These are phyloP conservation scores for Boletus vinaceobasis DNA, from an alignment of 768 basidiomycete genomes.

Conservation along the genomic window DNA sequence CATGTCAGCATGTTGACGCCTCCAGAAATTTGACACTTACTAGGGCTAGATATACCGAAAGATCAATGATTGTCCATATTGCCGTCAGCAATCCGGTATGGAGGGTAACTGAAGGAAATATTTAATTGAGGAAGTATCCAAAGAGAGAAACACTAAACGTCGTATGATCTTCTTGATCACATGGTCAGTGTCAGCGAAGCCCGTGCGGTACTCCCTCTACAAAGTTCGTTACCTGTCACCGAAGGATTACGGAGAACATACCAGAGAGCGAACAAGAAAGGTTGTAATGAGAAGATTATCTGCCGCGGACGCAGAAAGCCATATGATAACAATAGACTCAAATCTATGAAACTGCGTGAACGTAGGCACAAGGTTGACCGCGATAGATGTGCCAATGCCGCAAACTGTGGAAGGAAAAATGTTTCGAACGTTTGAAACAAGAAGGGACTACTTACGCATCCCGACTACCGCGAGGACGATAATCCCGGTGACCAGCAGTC, in stretches of 20 bases:
- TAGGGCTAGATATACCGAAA: conserved; percentile 27
- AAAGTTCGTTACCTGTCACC: not conserved
- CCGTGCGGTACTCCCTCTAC: conserved; percentile 37
- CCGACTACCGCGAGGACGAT: conserved; percentile 15
- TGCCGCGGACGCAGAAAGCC: conserved; percentile 44
- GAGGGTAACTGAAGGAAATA: conserved; percentile 31
- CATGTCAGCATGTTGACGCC: not conserved
- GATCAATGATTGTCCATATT: conserved; percentile 33
- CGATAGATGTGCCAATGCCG: conserved; percentile 32
- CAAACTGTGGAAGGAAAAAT: conserved; percentile 18
- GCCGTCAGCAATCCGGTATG: conserved; percentile 41
- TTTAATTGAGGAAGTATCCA: not conserved
- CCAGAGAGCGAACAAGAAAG: conserved; percentile 41
- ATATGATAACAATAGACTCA: conserved; percentile 32
- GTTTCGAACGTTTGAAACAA: not conserved
- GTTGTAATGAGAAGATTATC: conserved; percentile 48
- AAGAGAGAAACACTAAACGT: conserved; percentile 11
- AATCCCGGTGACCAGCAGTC: conserved; percentile 10
- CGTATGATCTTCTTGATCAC: conserved; percentile 36
- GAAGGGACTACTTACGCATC: conserved; percentile 12
- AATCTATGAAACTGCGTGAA: conserved; percentile 32
- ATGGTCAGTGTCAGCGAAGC: conserved; percentile 37
- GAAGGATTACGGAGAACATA: conserved; percentile 19
- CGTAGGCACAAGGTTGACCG: conserved; percentile 24
- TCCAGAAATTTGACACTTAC: too few species aligned